Evolutionary conservation across 352 stramenopile species (phyloP).

Genomic region (Phytophthora meadii): DNA sequence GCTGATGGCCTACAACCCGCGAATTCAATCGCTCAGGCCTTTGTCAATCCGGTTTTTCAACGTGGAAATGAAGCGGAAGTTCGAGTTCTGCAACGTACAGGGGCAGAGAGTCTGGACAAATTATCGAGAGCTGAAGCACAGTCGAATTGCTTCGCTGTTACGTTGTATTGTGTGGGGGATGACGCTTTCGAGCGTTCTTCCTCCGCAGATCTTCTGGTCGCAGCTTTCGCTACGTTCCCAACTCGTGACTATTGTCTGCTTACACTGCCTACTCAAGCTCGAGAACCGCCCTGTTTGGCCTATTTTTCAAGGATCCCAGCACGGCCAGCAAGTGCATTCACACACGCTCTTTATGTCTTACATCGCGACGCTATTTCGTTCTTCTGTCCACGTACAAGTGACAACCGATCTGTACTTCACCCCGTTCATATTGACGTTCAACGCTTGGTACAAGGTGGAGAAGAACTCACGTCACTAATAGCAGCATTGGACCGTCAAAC

Average conservation of each 20-base stretch:
- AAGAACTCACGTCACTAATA: conserved; percentile 23
- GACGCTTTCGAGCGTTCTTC: conserved; percentile 51
- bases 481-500: conserved; percentile 40
- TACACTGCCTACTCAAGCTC: conserved; percentile 55
- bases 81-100: conserved; percentile 27
- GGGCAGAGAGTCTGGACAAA: conserved; percentile 34
- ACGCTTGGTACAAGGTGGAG: conserved; percentile 28
- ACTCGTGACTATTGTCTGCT: conserved; percentile 64
- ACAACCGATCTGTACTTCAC: conserved; percentile 36
- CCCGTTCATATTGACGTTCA: conserved; percentile 46
- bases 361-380: conserved; percentile 68
- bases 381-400: conserved; percentile 44
- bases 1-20: conserved; percentile 65
- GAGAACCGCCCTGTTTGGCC: conserved; percentile 54
- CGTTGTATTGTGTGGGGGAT: conserved; percentile 64
- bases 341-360: conserved; percentile 62
- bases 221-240: conserved; percentile 62
- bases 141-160: conserved; percentile 69
- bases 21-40: conserved; percentile 48
- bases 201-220: conserved; percentile 50
- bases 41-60: conserved; percentile 59
- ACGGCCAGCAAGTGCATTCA: conserved; percentile 58
- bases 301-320: conserved; percentile 53
- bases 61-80: conserved; percentile 49
- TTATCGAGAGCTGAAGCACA: conserved; percentile 48